Percentiles rank a stretch among this genome's conserved stretches.
These are phyloP conservation scores for Umbelopsis isabellina DNA, from an alignment of 192 early-diverging fungal genomes.

Conservation along the genomic window DNA sequence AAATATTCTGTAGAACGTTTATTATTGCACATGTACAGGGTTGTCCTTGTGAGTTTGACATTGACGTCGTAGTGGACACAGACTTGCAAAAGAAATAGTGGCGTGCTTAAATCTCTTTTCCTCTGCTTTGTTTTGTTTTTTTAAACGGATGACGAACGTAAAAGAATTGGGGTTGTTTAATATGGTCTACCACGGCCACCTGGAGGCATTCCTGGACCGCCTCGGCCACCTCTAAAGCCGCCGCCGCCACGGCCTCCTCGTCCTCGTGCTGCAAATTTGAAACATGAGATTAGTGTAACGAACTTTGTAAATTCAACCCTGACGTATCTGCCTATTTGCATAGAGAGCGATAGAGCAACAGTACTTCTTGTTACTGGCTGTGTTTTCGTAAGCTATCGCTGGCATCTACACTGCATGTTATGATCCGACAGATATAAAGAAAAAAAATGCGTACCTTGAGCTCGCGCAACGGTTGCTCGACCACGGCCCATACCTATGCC, in stretches of 20 bases:
- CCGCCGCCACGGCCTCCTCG: conserved; percentile 16
- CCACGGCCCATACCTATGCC: conserved; percentile 84
- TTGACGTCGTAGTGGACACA: conserved; percentile 18
- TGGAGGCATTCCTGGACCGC: conserved; percentile 10
- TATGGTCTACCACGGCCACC: conserved; percentile 21
- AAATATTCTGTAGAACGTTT: conserved; percentile 17
- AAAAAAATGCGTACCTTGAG: conserved; percentile 55
- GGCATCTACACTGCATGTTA: too few species aligned
- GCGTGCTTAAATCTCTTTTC: conserved; percentile 1
- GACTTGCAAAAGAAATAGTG: conserved; percentile 15
- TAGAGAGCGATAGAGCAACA: neutral
- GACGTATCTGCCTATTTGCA: too few species aligned
- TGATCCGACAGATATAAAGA: neutral
- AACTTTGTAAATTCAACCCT: too few species aligned
- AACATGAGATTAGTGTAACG: too few species aligned
- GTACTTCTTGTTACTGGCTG: neutral
- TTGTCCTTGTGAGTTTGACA: conserved; percentile 21
- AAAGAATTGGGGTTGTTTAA: neutral
- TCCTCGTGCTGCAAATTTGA: conserved; percentile 7
- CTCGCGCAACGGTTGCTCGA: conserved; percentile 81
- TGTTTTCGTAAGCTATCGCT: too few species aligned
- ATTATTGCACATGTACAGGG: conserved; percentile 25
- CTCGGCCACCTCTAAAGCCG: conserved; percentile 19
- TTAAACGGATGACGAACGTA: too few species aligned
- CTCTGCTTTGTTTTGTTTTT: neutral